A percentile compares a stretch with the other conserved stretches of the same genome.
Evolutionary conservation across 129 eudicot species (phyloP).

Genomic region (Escallonia herrerae): DNA sequence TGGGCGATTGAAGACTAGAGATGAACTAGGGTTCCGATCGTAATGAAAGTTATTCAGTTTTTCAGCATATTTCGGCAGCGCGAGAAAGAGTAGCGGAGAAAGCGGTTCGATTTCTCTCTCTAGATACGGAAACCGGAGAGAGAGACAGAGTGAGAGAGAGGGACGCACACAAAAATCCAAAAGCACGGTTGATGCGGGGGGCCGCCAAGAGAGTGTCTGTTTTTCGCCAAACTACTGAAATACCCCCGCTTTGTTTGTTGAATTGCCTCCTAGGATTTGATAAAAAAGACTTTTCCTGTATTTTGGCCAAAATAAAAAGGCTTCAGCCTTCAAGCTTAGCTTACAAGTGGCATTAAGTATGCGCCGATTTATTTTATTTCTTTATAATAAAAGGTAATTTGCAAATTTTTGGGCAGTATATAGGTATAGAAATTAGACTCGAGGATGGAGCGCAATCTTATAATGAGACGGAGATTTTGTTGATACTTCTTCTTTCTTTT

Average conservation of each 20-base stretch:
- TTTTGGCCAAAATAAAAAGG: no score
- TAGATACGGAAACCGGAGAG: not conserved
- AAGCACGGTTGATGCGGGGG: slow-evolving; percentile 13
- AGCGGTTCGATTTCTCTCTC: not conserved
- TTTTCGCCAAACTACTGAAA: no score
- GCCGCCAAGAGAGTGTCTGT: slow-evolving; percentile 6
- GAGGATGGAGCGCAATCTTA: no score
- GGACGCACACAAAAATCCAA: slow-evolving; percentile 2
- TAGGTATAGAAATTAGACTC: no score
- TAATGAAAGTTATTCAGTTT: not conserved
- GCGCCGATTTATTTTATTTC: no score
- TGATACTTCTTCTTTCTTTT: no score
- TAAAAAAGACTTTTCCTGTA: no score
- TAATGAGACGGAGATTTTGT: no score
- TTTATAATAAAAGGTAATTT: no score
- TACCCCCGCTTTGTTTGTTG: not conserved
- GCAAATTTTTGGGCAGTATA: no score
- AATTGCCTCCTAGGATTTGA: not conserved
- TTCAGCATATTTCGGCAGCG: not conserved
- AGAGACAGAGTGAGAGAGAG: slow-evolving; percentile 2
- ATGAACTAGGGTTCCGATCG: slow-evolving; percentile 6
- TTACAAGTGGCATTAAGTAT: no score
- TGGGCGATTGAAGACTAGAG: not conserved
- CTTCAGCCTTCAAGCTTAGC: no score
- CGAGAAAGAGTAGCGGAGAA: not conserved